These are phyloP conservation scores for Lepidium aucheri DNA, from an alignment of 345 rosid species.

Conservation along the genomic window DNA sequence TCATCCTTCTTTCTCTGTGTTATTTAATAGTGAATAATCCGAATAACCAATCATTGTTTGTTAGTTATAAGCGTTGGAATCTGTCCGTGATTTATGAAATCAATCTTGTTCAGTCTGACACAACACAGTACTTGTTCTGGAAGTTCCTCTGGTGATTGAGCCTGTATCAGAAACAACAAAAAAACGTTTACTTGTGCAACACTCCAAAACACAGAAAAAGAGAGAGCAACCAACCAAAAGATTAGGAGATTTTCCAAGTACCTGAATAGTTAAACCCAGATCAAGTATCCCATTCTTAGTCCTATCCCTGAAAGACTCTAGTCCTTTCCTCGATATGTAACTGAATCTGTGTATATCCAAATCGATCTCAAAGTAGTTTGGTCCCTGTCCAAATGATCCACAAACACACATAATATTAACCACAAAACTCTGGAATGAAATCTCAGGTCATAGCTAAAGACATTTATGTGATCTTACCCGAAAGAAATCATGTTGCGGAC, in stretches of 20 bases:
- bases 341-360: conserved; percentile 78
- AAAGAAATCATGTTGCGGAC: conserved; percentile 76
- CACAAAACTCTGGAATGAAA: neutral
- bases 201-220: neutral
- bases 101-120: conserved; percentile 59
- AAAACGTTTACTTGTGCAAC: neutral
- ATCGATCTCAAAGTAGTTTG: conserved; percentile 76
- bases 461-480: conserved; percentile 28
- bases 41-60: conserved; percentile 13
- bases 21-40: neutral
- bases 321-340: conserved; percentile 80
- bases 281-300: conserved; percentile 51
- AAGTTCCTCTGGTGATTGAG: conserved; percentile 73
- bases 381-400: conserved; percentile 41
- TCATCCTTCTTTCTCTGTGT: neutral
- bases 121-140: conserved; percentile 83
- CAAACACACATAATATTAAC: neutral
- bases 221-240: neutral
- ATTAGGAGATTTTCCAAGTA: conserved; percentile 13
- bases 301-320: conserved; percentile 73
- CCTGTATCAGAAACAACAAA: conserved; percentile 32
- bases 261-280: conserved; percentile 84
- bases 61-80: conserved; percentile 49
- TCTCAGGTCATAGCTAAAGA: neutral
- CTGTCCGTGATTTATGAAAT: conserved; percentile 61